Evolutionary conservation across 179 eudicot genomes (phyloP).

Genomic region (Beta corolliflora): DNA sequence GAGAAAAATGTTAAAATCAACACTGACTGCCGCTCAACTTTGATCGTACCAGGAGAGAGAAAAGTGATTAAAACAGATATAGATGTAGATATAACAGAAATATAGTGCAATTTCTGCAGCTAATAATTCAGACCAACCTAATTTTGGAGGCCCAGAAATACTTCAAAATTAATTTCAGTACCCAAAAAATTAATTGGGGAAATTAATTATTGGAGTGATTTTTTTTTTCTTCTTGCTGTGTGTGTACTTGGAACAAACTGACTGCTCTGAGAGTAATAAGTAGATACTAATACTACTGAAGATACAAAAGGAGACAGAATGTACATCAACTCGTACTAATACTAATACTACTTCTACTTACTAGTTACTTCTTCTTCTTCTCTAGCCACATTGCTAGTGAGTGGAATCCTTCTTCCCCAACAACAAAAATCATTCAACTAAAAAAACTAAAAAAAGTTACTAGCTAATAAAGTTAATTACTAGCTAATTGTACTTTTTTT

Average conservation of each 20-base stretch:
- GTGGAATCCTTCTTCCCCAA: conserved; percentile 9
- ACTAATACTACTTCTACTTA: conserved; percentile 23
- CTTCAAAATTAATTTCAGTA: neutral
- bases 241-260: conserved; percentile 27
- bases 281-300: neutral
- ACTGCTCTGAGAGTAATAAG: neutral
- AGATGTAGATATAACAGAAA: no score
- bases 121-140: neutral
- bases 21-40: neutral
- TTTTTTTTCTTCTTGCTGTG: no score
- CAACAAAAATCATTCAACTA: conserved; percentile 20
- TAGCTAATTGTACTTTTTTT: neutral
- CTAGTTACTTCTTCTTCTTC: no score
- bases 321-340: conserved; percentile 29
- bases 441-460: neutral
- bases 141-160: conserved; percentile 24
- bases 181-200: neutral
- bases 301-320: conserved; percentile 37
- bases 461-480: neutral
- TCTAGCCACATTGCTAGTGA: neutral
- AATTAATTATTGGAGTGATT: neutral
- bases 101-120: no score
- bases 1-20: no score
- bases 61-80: no score
- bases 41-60: conserved; percentile 15